phyloP scores from a whole-genome alignment of 1,284 basidiomycete genomes.

The Sanghuangporus weigelae region DNA sequence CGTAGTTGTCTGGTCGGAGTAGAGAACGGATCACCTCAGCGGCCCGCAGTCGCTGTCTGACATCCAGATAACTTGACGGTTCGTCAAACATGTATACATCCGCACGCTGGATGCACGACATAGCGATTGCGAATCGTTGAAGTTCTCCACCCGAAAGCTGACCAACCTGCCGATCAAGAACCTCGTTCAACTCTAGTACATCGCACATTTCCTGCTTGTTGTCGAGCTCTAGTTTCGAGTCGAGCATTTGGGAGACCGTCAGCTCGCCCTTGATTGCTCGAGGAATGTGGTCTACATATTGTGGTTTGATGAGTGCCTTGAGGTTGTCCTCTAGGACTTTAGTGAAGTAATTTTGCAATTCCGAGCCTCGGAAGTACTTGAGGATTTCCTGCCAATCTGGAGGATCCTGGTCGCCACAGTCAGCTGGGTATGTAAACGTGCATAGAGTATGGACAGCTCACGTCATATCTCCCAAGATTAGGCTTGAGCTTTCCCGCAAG shows the following conservation, averaged over 20 bases:
- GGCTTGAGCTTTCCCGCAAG: conserved; percentile 94
- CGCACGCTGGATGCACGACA: conserved; percentile 88
- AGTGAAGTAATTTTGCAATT: conserved; percentile 97
- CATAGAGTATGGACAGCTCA: conserved; percentile 33
- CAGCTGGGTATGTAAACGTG: conserved; percentile 2
- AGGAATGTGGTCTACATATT: conserved; percentile 98
- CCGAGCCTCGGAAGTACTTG: conserved; percentile 95
- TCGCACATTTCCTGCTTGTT: conserved; percentile 81
- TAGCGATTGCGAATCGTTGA: conserved; percentile 92
- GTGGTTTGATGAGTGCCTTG: conserved; percentile 96
- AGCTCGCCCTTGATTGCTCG: conserved; percentile 88
- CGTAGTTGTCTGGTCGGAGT: conserved; percentile 78
- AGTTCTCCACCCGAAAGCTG: conserved; percentile 94
- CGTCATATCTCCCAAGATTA: conserved; percentile 86
- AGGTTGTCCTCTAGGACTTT: conserved; percentile 98
- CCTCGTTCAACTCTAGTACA: conserved; percentile 80
- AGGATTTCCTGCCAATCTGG: conserved; percentile 98
- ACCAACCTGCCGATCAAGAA: conserved; percentile 76
- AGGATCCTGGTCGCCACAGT: conserved; percentile 57
- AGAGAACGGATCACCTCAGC: conserved; percentile 92
- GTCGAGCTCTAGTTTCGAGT: conserved; percentile 78
- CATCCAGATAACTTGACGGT: conserved; percentile 94
- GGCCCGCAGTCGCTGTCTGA: conserved; percentile 91
- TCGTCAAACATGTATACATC: conserved; percentile 99
- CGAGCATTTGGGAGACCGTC: conserved; percentile 86